phyloP scores from a whole-genome alignment of 108 stramenopile species.

The Schizochytrium sp. region DNA sequence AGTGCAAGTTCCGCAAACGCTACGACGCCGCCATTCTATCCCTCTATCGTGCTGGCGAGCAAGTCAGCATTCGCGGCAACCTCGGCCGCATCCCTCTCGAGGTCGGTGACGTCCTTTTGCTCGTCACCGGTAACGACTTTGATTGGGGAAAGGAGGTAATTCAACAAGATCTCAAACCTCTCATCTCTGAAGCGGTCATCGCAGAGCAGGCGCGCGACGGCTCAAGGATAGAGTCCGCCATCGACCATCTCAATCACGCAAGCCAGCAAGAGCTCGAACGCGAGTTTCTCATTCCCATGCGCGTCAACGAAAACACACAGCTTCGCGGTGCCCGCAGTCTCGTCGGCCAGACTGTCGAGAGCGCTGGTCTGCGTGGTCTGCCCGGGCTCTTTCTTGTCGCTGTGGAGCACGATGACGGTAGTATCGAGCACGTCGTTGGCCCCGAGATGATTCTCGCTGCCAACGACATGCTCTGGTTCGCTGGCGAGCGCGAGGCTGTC shows the following conservation, averaged over 20 bases:
- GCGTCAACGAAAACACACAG: not conserved
- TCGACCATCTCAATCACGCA: not conserved
- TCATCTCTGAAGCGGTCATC: not conserved
- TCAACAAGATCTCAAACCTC: not conserved
- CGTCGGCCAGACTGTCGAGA: not conserved
- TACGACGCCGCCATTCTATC: slow-evolving; percentile 13
- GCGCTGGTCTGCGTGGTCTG: not conserved
- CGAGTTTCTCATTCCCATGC: slow-evolving; percentile 9
- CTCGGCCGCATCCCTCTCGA: not conserved
- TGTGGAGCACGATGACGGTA: not conserved
- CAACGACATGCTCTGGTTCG: slow-evolving; percentile 5
- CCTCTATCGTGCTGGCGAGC: not conserved
- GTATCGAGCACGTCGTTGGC: not conserved
- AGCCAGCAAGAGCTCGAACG: not conserved
- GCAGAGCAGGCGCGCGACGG: not conserved
- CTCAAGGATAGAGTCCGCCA: not conserved
- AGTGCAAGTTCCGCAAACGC: not conserved
- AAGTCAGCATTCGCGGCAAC: not conserved
- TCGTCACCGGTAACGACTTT: not conserved
- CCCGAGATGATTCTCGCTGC: not conserved
- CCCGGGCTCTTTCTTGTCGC: not conserved
- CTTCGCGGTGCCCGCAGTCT: not conserved
- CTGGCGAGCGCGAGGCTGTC: not conserved
- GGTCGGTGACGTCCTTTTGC: slow-evolving; percentile 2
- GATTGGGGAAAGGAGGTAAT: not conserved